A percentile compares a stretch with the other conserved stretches of the same genome.
These are phyloP conservation scores for Plasmodium adleri DNA, from an alignment of 169 alveolate genomes.

Conservation along the genomic window DNA sequence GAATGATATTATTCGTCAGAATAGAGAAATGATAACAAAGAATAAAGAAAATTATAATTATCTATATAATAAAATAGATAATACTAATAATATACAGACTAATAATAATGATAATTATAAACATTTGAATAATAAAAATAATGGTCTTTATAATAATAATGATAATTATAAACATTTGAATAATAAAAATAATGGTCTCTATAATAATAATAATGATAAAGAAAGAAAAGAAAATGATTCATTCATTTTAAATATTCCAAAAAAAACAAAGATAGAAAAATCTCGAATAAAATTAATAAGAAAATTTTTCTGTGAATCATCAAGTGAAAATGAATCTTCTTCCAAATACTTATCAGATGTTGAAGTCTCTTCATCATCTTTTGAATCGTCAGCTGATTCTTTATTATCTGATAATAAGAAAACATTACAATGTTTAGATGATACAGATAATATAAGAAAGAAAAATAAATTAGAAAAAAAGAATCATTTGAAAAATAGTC, in stretches of 20 bases:
- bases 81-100: too few species aligned
- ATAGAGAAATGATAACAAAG: not conserved
- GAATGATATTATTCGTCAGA: not conserved
- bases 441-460: not conserved
- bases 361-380: conserved; percentile 7
- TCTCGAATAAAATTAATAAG: conserved; percentile 26
- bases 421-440: not conserved
- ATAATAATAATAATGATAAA: not conserved
- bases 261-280: conserved; percentile 11
- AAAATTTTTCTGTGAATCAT: conserved; percentile 18
- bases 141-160: not conserved
- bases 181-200: too few species aligned
- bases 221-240: too few species aligned
- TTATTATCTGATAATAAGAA: not conserved
- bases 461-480: not conserved
- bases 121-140: not conserved
- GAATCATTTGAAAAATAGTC: not conserved
- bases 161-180: not conserved
- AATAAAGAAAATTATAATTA: not conserved
- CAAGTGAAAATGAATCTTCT: conserved; percentile 24
- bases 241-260: not conserved
- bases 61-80: not conserved
- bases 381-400: not conserved
- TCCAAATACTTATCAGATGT: not conserved
- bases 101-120: not conserved